Evolutionary conservation across 73 alveolate species (phyloP).

Genomic region (Paramecium sexaurelia): DNA sequence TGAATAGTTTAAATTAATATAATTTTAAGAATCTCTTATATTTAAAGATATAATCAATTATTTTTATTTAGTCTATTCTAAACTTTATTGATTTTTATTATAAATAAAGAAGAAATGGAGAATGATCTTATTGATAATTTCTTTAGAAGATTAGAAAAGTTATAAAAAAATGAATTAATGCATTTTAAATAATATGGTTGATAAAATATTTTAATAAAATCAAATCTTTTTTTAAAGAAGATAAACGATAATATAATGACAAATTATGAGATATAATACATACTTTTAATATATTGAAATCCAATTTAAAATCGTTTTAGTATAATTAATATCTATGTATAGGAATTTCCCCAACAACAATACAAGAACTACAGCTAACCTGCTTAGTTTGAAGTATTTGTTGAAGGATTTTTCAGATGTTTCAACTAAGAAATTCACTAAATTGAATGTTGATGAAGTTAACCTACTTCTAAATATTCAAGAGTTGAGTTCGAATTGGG

Average conservation of each 20-base stretch:
- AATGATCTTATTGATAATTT: too few species aligned
- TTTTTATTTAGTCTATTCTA: too few species aligned
- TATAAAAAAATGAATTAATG: too few species aligned
- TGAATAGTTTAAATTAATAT: too few species aligned
- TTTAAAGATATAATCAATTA: too few species aligned
- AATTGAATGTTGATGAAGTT: conserved; percentile 2
- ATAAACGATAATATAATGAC: not conserved
- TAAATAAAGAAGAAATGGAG: too few species aligned
- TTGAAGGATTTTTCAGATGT: not conserved
- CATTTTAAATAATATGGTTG: too few species aligned
- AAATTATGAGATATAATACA: not conserved
- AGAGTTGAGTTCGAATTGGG: not conserved
- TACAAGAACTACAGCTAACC: not conserved
- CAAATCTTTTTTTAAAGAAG: too few species aligned
- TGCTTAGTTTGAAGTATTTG: conserved; percentile 17
- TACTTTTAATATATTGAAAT: not conserved
- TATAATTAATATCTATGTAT: conserved; percentile 10
- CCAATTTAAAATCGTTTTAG: not conserved
- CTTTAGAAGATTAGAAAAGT: too few species aligned
- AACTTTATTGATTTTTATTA: too few species aligned
- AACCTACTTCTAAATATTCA: not conserved
- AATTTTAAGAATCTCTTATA: too few species aligned
- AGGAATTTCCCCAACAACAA: not conserved
- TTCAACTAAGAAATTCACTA: not conserved
- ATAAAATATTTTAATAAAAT: too few species aligned